These are phyloP conservation scores for Globisporangium paddicum DNA, from an alignment of 352 stramenopile species.

Conservation along the genomic window DNA sequence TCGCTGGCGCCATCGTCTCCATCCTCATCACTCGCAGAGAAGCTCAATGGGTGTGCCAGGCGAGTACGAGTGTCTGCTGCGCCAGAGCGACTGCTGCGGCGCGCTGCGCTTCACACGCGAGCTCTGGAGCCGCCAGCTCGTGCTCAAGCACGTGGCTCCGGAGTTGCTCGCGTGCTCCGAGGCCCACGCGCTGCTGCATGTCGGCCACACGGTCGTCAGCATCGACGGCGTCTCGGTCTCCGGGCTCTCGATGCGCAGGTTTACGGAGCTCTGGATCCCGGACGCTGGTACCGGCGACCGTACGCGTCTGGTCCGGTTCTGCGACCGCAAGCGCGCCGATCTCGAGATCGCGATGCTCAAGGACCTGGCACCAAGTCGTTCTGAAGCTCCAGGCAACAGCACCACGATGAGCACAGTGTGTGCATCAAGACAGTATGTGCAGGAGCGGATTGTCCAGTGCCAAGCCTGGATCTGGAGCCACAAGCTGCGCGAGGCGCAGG, in stretches of 20 bases:
- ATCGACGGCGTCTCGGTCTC: slow-evolving; percentile 19
- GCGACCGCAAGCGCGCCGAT: slow-evolving; percentile 30
- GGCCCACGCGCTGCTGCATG: slow-evolving; percentile 17
- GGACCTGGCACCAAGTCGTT: slow-evolving; percentile 6
- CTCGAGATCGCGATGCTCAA: slow-evolving; percentile 31
- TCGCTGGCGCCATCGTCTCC: no score
- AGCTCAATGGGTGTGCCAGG: slow-evolving; percentile 16
- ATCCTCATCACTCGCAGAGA: neutral
- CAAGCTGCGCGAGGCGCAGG: slow-evolving; percentile 17
- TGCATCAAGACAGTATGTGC: neutral
- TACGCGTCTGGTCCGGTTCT: slow-evolving; percentile 14
- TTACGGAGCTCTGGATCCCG: slow-evolving; percentile 26
- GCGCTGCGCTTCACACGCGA: slow-evolving; percentile 27
- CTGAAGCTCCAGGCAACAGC: neutral
- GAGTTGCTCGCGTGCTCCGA: slow-evolving; percentile 12
- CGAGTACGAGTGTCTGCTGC: slow-evolving; percentile 31
- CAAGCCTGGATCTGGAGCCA: slow-evolving; percentile 29
- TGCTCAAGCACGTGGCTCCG: slow-evolving; percentile 25
- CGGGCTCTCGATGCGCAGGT: slow-evolving; percentile 24
- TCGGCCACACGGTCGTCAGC: slow-evolving; percentile 28
- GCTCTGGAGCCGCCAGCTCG: slow-evolving; percentile 37
- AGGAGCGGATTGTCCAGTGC: slow-evolving; percentile 16
- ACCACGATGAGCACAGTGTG: neutral
- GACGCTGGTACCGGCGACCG: neutral
- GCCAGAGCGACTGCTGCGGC: slow-evolving; percentile 8